phyloP scores from a whole-genome alignment of 345 rosid genomes.

The Rhodamnia argentea region DNA sequence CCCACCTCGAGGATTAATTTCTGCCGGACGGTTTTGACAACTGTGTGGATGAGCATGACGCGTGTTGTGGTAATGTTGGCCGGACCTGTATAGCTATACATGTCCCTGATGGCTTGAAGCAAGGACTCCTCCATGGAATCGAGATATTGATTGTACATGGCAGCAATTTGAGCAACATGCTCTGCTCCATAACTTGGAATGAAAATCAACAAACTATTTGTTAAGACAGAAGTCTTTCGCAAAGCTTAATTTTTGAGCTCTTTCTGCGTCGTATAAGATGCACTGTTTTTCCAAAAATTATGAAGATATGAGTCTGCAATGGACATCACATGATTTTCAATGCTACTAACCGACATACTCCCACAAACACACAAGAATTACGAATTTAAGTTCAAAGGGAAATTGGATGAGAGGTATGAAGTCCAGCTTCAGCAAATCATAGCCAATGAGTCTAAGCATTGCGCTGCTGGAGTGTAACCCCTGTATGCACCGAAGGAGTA shows the following conservation, averaged over 20 bases:
- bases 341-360: neutral
- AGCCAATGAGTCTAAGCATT: neutral
- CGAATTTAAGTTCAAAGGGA: no score
- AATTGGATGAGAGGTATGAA: neutral
- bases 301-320: no score
- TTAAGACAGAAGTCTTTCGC: neutral
- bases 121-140: neutral
- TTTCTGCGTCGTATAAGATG: no score
- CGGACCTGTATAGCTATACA: neutral
- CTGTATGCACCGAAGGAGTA: neutral
- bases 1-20: neutral
- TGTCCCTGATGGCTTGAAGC: neutral
- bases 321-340: neutral
- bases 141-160: neutral
- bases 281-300: no score
- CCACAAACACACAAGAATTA: no score
- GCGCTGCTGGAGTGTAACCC: neutral
- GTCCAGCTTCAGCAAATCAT: neutral
- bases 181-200: neutral
- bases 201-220: no score
- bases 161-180: neutral
- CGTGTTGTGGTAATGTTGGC: neutral
- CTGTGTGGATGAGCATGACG: neutral
- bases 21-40: neutral
- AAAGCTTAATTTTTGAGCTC: neutral